Evolutionary conservation across 768 basidiomycete species (phyloP).

Genomic region (Sarcomyxa edulis): DNA sequence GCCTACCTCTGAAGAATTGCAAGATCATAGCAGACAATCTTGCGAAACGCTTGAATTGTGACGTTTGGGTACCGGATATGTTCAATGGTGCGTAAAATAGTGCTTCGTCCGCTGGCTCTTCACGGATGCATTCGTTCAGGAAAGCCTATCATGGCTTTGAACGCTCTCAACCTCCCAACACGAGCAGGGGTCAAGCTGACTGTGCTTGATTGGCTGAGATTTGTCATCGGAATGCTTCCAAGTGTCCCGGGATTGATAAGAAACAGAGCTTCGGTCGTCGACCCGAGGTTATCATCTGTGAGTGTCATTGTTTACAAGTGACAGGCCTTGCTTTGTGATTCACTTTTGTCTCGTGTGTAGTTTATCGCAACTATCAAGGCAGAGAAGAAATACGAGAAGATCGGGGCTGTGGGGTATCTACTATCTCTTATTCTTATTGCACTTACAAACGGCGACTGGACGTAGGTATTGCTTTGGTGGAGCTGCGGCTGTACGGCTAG

Average conservation of each 20-base stretch:
- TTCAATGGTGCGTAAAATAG: constrained; percentile 48
- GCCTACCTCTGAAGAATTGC: constrained; percentile 44
- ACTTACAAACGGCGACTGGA: too few species aligned
- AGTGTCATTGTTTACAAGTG: constrained; percentile 11
- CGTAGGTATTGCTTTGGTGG: constrained; percentile 44
- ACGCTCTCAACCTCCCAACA: constrained; percentile 20
- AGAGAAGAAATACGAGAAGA: constrained; percentile 34
- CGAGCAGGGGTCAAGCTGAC: constrained; percentile 26
- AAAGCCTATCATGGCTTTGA: constrained; percentile 21
- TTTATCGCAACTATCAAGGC: constrained; percentile 30
- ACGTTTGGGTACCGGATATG: constrained; percentile 62
- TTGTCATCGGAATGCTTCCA: constrained; percentile 18
- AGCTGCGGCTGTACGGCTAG: constrained; percentile 29
- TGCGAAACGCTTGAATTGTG: constrained; percentile 42
- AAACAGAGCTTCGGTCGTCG: constrained; percentile 26
- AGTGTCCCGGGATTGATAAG: constrained; percentile 23
- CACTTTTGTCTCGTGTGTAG: constrained; percentile 15
- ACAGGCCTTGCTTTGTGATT: not conserved
- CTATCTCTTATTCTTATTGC: not conserved
- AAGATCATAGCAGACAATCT: constrained; percentile 55
- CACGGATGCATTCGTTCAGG: too few species aligned
- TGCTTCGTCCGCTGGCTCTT: too few species aligned
- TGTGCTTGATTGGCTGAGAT: constrained; percentile 21
- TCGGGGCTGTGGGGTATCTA: constrained; percentile 38
- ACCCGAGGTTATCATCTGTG: constrained; percentile 26